Evolutionary conservation across 305 asterid species (phyloP), one percentile per base, ranked within the genome.

Genomic region (Solanum hybrid): DNA sequence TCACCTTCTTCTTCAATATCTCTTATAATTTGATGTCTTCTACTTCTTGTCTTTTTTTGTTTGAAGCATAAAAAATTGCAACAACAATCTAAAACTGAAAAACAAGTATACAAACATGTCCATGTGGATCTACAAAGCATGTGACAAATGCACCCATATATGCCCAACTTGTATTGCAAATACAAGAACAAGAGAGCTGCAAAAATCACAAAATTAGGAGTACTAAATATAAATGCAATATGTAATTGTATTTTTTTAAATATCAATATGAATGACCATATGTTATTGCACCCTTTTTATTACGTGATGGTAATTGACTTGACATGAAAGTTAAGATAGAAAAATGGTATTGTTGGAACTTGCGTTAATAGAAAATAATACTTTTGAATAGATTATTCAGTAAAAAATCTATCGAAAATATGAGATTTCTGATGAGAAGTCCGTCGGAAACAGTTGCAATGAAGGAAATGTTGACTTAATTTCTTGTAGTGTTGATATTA

Each of bases 131-230:
- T 61, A 61, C 26, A 61, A 61, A 61, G 71, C 71, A 61, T 61
- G 71, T 61, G 26, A 61, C 71, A 61, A 83, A 96, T 91, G 95
- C 98, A 96, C 89, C 93, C 95, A 90, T 94, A 94, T 90, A 96
- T 94, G 13, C 99, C 98, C 93, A 95, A 89, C 92, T 93, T 96
- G 96, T 90, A 94, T 40, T 94, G 11, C 57, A 96, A 90, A 89
- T 94, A 97, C 82, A 96, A 92, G 94, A 95, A 94, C 61, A 96
- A 86, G 61, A 95, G 92, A 78, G 94, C 98, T 96, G 98, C 95
- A 57, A 57, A 20, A 24, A 83, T 76, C 39, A 3, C 74, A 90
- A 82, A 64, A 64, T 74, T 74, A 78, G 57, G 36, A 61, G 71
- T 61, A 61, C 26, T 61, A 51, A 16, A 51, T 5, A 61, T 8